Percentiles rank a stretch among this genome's conserved stretches.
These are phyloP conservation scores for Posidonia australis DNA, from an alignment of 106 monocot species.

Conservation along the genomic window DNA sequence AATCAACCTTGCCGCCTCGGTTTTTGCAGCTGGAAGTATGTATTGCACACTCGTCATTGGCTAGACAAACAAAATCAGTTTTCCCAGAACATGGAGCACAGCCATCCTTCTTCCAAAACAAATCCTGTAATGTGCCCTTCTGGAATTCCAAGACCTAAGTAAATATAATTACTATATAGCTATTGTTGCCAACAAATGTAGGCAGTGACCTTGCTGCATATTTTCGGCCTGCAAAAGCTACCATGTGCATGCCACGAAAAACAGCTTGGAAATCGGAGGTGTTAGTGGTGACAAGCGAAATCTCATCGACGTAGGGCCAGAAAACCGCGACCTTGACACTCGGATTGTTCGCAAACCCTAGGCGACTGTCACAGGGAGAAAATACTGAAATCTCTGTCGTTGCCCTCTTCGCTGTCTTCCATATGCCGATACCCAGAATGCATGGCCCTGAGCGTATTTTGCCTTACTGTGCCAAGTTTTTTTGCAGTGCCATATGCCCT, in stretches of 20 bases:
- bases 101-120: conserved; percentile 71
- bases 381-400: too few relatives aligned
- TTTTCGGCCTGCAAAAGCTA: conserved; percentile 87
- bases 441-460: too few relatives aligned
- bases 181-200: conserved; percentile 56
- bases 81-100: conserved; percentile 43
- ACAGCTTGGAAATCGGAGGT: conserved; percentile 24
- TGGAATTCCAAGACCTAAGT: conserved; percentile 92
- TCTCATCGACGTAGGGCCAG: conserved; percentile 71
- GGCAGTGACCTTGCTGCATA: conserved; percentile 85
- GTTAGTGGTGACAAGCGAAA: conserved; percentile 72
- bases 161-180: conserved; percentile 64
- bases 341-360: background rate
- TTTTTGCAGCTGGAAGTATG: conserved; percentile 32
- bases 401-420: too few relatives aligned
- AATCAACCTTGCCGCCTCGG: conserved; percentile 51
- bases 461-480: too few relatives aligned
- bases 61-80: conserved; percentile 34
- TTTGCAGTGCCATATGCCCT: too few relatives aligned
- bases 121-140: conserved; percentile 69
- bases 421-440: too few relatives aligned
- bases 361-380: conserved; percentile 20
- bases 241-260: conserved; percentile 63
- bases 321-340: conserved; percentile 9
- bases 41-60: conserved; percentile 32